A percentile compares a stretch with the other conserved stretches of the same genome.
These are phyloP conservation scores for Gossypium davidsonii DNA, from an alignment of 441 rosid species.

Conservation along the genomic window DNA sequence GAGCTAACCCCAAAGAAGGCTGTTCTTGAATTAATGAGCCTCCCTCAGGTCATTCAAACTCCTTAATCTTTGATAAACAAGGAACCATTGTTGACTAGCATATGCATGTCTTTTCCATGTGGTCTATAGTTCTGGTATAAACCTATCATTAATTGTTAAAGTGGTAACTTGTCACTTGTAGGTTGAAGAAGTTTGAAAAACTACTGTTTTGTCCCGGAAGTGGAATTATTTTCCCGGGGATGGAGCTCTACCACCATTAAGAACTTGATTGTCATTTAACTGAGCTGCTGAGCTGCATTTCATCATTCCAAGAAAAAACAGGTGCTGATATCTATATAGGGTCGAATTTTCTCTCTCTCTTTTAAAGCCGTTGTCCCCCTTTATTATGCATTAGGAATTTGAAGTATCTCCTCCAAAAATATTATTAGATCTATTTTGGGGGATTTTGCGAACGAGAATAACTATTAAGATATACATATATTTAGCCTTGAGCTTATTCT, in stretches of 20 bases:
- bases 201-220: not conserved
- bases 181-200: constrained; percentile 78
- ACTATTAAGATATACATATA: not conserved
- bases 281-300: not conserved
- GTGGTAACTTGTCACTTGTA: constrained; percentile 18
- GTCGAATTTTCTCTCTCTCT: not conserved
- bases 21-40: constrained; percentile 77
- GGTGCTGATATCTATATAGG: not conserved
- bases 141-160: not conserved
- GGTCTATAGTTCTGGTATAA: not conserved
- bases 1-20: constrained; percentile 80
- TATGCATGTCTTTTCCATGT: not conserved
- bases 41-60: constrained; percentile 64
- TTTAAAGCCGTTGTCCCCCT: not conserved
- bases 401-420: not conserved
- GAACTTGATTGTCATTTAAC: not conserved
- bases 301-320: not conserved
- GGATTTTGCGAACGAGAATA: not conserved
- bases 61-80: not conserved
- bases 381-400: not conserved
- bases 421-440: not conserved
- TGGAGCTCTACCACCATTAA: not conserved
- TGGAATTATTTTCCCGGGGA: not conserved
- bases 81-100: not conserved
- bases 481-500: not conserved